These are phyloP conservation scores for Coleophoma cylindrospora DNA, from an alignment of 2,329 filamentous ascomycete genomes.

Conservation along the genomic window DNA sequence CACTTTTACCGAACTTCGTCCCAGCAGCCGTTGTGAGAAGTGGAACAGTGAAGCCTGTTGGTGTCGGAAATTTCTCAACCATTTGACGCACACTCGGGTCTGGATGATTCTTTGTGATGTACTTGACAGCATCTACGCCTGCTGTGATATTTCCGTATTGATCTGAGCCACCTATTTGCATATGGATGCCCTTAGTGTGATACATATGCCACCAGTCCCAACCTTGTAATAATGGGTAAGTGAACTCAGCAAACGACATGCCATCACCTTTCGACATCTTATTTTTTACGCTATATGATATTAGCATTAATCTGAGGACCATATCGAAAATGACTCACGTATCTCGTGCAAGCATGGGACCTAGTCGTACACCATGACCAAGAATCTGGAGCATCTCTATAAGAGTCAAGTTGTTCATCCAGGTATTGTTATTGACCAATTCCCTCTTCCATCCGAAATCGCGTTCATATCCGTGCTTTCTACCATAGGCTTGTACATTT, in stretches of 20 bases:
- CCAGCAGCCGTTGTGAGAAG: slow-evolving; percentile 81
- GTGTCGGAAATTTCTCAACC: slow-evolving; percentile 36
- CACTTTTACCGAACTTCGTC: slow-evolving; percentile 90
- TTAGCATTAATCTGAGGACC: slow-evolving; percentile 11
- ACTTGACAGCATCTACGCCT: slow-evolving; percentile 80
- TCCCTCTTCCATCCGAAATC: slow-evolving; percentile 61
- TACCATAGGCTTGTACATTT: slow-evolving; percentile 64
- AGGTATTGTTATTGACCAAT: slow-evolving; percentile 76
- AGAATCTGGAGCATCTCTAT: slow-evolving; percentile 72
- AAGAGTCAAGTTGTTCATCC: slow-evolving; percentile 70
- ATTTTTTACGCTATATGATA: slow-evolving; percentile 56
- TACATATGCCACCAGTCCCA: slow-evolving; percentile 97
- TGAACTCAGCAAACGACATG: slow-evolving; percentile 91
- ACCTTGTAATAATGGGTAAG: slow-evolving; percentile 87
- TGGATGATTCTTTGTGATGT: slow-evolving; percentile 56
- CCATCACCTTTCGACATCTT: slow-evolving; percentile 83
- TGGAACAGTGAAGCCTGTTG: slow-evolving; percentile 86
- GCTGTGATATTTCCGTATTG: slow-evolving; percentile 95
- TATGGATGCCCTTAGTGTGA: slow-evolving; percentile 58
- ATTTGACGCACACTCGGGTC: slow-evolving; percentile 37
- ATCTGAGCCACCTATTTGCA: slow-evolving; percentile 93
- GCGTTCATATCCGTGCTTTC: slow-evolving; percentile 58
- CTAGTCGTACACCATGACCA: slow-evolving; percentile 70
- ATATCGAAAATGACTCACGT: slow-evolving; percentile 52
- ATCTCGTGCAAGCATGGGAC: slow-evolving; percentile 83